Percentiles rank a stretch among this genome's conserved stretches.
phyloP scores from a whole-genome alignment of 1,139 yeast species.

The Scheffersomyces stambukii region DNA sequence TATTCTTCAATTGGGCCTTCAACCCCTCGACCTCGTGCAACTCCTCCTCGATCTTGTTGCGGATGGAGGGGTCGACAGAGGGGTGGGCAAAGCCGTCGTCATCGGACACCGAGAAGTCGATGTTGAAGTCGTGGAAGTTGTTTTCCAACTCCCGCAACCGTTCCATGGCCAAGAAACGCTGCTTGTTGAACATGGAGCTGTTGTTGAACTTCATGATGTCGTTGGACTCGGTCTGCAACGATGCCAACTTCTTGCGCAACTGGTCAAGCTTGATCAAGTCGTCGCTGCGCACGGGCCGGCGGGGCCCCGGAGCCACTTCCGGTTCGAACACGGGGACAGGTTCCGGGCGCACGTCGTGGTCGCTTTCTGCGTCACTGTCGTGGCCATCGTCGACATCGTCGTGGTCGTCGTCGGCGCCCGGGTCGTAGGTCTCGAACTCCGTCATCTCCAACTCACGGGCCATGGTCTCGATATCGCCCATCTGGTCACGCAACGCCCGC shows the following conservation, averaged over 20 bases:
- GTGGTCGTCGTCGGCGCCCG: conserved; percentile 11
- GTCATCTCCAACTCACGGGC: conserved; percentile 87
- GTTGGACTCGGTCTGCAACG: conserved; percentile 67
- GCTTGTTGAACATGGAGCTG: conserved; percentile 53
- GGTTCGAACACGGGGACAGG: conserved; percentile 12
- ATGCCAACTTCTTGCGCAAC: conserved; percentile 55
- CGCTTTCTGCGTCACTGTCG: conserved; percentile 16
- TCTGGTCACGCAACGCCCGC: conserved; percentile 71
- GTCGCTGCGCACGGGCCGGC: conserved; percentile 36
- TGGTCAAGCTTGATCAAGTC: conserved; percentile 45
- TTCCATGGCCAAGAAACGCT: conserved; percentile 62
- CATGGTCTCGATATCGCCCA: conserved; percentile 81
- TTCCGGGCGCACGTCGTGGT: conserved; percentile 16
- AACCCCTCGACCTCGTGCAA: conserved; percentile 44
- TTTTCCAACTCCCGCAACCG: conserved; percentile 61
- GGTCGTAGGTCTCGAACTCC: conserved; percentile 54
- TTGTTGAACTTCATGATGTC: conserved; percentile 68
- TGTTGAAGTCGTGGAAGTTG: conserved; percentile 56
- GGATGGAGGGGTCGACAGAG: conserved; percentile 33
- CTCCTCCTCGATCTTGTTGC: conserved; percentile 36
- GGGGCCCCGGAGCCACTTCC: conserved; percentile 18
- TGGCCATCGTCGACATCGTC: conserved; percentile 14
- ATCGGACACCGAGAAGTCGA: conserved; percentile 40
- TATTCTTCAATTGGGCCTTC: conserved; percentile 37
- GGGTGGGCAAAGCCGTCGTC: conserved; percentile 10